phyloP scores from a whole-genome alignment of 2,329 filamentous ascomycete genomes.

The Zopfia rhizophila region DNA sequence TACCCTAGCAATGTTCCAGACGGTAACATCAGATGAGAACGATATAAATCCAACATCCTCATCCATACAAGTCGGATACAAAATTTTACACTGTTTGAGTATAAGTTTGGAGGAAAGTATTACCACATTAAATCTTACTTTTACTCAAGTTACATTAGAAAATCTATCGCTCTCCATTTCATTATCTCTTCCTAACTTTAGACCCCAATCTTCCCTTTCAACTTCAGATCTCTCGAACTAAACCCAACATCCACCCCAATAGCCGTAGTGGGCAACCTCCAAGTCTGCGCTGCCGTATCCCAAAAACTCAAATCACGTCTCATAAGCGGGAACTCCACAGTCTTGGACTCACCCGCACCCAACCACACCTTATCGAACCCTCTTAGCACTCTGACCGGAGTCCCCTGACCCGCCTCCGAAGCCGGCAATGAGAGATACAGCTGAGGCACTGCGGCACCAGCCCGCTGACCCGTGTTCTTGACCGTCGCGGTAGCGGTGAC shows the following conservation, averaged over 20 bases:
- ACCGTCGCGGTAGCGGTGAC: constrained; percentile 60
- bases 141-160: too few species aligned
- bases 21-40: too few species aligned
- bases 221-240: constrained; percentile 35
- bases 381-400: constrained; percentile 56
- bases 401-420: constrained; percentile 41
- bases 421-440: constrained; percentile 63
- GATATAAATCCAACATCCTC: too few species aligned
- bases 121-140: too few species aligned
- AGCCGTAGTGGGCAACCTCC: constrained; percentile 46
- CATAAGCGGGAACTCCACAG: constrained; percentile 59
- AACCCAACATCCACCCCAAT: constrained; percentile 39
- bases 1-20: too few species aligned
- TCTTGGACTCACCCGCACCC: constrained; percentile 52
- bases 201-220: constrained; percentile 18
- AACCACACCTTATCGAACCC: constrained; percentile 63
- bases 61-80: too few species aligned
- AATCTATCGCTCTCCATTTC: too few species aligned
- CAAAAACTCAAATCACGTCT: constrained; percentile 62
- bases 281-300: constrained; percentile 57
- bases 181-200: constrained; percentile 6
- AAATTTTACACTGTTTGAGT: too few species aligned
- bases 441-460: constrained; percentile 64
- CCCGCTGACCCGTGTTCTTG: constrained; percentile 61
- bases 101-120: too few species aligned